These are phyloP conservation scores for sorghum (Sorghum bicolor) DNA, from an alignment of 176 grass and related monocot species.

Conservation along the genomic window DNA sequence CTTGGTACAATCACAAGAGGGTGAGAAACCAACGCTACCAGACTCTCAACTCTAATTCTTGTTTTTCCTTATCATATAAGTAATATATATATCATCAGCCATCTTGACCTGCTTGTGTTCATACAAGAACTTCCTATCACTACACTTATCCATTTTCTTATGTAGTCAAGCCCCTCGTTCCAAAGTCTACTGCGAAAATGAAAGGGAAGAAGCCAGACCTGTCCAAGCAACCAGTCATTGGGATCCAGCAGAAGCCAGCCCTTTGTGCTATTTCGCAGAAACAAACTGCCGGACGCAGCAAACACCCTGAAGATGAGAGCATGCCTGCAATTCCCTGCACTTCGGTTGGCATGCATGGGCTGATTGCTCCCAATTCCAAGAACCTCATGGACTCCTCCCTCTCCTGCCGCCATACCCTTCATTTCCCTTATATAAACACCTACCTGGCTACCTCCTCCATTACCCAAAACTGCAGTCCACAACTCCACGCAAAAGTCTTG, in stretches of 20 bases:
- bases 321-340: constrained; percentile 38
- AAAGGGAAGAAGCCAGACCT: constrained; percentile 7
- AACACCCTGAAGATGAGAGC: not conserved
- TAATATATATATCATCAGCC: not conserved
- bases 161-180: not conserved
- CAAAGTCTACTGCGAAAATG: not conserved
- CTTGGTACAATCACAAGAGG: not conserved
- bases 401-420: not conserved
- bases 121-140: not conserved
- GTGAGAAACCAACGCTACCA: not conserved
- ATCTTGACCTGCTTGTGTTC: not conserved
- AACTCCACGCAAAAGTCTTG: not conserved
- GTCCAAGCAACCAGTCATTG: constrained; percentile 27
- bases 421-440: constrained; percentile 35
- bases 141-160: not conserved
- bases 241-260: not conserved
- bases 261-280: constrained; percentile 58
- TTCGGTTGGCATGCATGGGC: constrained; percentile 40
- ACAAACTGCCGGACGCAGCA: constrained; percentile 32
- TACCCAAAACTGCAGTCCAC: not conserved
- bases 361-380: constrained; percentile 40
- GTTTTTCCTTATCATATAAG: not conserved
- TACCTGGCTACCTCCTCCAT: not conserved
- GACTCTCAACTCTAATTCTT: not conserved
- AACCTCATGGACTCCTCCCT: constrained; percentile 36